Base-by-base conservation (phyloP, 768 basidiomycete species). In the Hypholoma sublateritium region DNA sequence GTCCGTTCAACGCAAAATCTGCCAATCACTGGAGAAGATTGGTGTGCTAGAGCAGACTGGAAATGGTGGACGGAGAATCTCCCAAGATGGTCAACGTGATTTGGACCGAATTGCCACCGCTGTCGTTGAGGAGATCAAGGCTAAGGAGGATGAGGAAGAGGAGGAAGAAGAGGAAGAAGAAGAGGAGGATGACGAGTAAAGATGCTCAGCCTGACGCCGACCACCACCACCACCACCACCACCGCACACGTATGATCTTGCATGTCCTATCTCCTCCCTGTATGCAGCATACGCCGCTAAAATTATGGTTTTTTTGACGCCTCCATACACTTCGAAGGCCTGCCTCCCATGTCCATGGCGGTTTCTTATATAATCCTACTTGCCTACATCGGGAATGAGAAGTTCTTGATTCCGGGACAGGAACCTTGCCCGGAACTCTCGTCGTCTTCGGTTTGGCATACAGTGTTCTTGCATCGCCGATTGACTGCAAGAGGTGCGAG, bases 11-110 rank as follows among this genome's bases (percentile, higher is more conserved):
- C 90, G 95, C 71, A 95, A 91, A 77, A 79, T 98, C 65, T 94
- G 95, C 79, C 96, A 99, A 78, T 87, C 94, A 45, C 81, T 98
- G 65, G 96, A 98, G 84, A 97, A 96, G 84, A 98, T 99, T 69
- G 95, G 95, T 68, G 97, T 98, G 57, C 82, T 98, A 67, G 97
- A 98, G 80, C 83, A 89, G 77, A 85, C 90, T 59, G 86, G 90
- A 43, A 94, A 95, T 69, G 97, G 96, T 66, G 96, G 96, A 60
- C 87, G 97, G 68, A 86, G 92, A 78, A 96, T 98, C 73, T 88
- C 86, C 71, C 95, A 98, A 78, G 96, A 98, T 70, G 96, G 96
- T 61, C 91, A 93, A 76, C 88, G 95, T 67, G 95, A 97, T 73
- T 80, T 96, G 75, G 93, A 95, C 74, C 92, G 93, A 56, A 95